A percentile compares a stretch with the other conserved stretches of the same genome.
These are phyloP conservation scores for Aristolochia fimbriata DNA, from an alignment of 164 flowering plant species.

Conservation along the genomic window DNA sequence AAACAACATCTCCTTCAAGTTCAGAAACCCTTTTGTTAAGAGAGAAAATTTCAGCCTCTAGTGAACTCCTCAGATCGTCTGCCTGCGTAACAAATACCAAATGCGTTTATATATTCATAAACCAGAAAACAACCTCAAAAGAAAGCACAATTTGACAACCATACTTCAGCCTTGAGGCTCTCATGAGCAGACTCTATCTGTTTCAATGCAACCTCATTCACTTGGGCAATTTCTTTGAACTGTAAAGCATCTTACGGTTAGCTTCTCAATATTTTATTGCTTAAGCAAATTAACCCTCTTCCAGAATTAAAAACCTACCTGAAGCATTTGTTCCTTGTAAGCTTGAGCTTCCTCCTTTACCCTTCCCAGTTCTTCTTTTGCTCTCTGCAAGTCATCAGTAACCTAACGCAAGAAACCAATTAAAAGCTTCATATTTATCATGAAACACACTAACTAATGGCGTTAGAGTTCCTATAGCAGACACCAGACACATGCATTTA, in stretches of 20 bases:
- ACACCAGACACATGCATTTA: too few relatives aligned
- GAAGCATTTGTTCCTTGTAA: conserved; percentile 79
- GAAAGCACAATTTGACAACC: neutral
- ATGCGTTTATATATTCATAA: too few relatives aligned
- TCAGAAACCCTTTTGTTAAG: conserved; percentile 45
- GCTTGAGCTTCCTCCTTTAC: conserved; percentile 55
- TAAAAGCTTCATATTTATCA: neutral
- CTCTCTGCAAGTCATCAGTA: conserved; percentile 20
- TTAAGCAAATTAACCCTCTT: neutral
- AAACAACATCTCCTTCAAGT: conserved; percentile 45
- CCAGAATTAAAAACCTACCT: conserved; percentile 29
- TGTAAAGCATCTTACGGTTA: conserved; percentile 14
- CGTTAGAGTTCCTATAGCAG: too few relatives aligned
- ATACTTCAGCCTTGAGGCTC: conserved; percentile 62
- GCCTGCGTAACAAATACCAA: conserved; percentile 26
- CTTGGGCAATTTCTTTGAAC: conserved; percentile 88
- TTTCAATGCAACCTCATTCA: conserved; percentile 73
- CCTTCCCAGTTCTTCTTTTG: conserved; percentile 55
- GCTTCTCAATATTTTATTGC: too few relatives aligned
- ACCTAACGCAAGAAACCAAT: conserved; percentile 16
- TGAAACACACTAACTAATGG: neutral
- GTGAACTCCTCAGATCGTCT: conserved; percentile 46
- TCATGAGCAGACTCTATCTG: conserved; percentile 80
- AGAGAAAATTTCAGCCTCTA: conserved; percentile 58
- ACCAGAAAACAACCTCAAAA: too few relatives aligned